Evolutionary conservation across 192 early-diverging fungal genomes (phyloP), one percentile per base, ranked within the genome.

Genomic region (Neocallimastix lanati): DNA sequence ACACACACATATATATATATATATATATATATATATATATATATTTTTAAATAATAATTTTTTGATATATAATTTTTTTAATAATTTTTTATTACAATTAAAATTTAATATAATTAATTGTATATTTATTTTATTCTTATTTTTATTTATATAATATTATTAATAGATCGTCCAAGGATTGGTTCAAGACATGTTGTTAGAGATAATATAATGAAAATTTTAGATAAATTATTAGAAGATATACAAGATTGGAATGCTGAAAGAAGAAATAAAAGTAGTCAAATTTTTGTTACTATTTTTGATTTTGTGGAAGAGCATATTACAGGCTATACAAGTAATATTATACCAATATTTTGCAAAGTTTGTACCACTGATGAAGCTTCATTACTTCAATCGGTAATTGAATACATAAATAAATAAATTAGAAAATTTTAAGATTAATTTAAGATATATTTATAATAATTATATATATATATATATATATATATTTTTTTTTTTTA

Each of bases 181-280:
- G 89, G 89, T 28, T 81, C 78, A 76, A 84, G 89, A 28, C 84
- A 88, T 77, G 77, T 88, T 27, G 86, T 86, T 28, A 82, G 88
- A 29, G 89, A 90, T 33, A 88, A 86, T 80, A 85, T 83, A 11
- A 83, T 86, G 78, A 90, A 90, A 82, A 86, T 84, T n/a, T 80
- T 86, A 9, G 78, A 30, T 12, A 80, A 80, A 33, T 29, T 84
- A 30, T 33, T 88, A 11, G 87, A 82, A 76, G 87, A 83, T 7
- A 38, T 90, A 37, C 28, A 77, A 4, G 84, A 88, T 76, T 90
- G 89, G 89, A 87, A 82, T 38, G 80, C 80, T 5, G 88, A 90
- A 7, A 79, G 81, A 28, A 82, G 89, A 14, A 40, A 36, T 30
- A 83, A 87, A 81, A 80, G 82, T 13, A 82, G 83, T 7, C 80